These are phyloP conservation scores for Colletotrichum theobromicola DNA, from an alignment of 2,329 filamentous ascomycete species.

Conservation along the genomic window DNA sequence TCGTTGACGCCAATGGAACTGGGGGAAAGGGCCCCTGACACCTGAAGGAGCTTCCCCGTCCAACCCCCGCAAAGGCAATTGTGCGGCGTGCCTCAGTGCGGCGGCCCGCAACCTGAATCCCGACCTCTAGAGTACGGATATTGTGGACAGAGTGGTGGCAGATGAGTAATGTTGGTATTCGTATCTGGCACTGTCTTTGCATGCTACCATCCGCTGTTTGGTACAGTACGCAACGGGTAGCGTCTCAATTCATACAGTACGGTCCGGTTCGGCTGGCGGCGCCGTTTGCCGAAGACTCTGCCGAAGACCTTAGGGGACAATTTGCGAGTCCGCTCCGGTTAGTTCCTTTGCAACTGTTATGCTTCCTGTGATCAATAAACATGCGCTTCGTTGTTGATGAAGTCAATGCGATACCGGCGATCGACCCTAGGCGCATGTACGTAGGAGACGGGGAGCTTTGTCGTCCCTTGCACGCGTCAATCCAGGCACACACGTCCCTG, in stretches of 20 bases:
- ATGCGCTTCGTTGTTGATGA: neutral
- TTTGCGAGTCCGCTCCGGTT: neutral
- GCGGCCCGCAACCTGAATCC: neutral
- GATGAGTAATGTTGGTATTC: neutral
- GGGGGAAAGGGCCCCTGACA: neutral
- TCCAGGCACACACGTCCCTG: neutral
- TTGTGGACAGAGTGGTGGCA: neutral
- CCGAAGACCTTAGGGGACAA: neutral
- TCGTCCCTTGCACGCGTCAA: neutral
- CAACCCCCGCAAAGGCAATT: conserved; percentile 11
- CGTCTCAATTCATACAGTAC: neutral
- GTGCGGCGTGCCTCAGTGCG: neutral
- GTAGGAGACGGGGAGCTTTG: neutral
- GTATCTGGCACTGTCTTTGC: neutral
- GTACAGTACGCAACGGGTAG: neutral
- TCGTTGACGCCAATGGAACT: neutral
- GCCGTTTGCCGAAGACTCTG: conserved; percentile 14
- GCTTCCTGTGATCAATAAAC: neutral
- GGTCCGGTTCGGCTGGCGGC: conserved; percentile 1
- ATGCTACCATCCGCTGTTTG: neutral
- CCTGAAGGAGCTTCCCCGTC: neutral
- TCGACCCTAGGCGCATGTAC: neutral
- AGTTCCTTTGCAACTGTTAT: neutral
- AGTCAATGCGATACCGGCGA: conserved; percentile 6
- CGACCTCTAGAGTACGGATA: neutral